A percentile compares a stretch with the other conserved stretches of the same genome.
Evolutionary conservation across 768 basidiomycete species (phyloP).

Genomic region (Lactarius tabidus): DNA sequence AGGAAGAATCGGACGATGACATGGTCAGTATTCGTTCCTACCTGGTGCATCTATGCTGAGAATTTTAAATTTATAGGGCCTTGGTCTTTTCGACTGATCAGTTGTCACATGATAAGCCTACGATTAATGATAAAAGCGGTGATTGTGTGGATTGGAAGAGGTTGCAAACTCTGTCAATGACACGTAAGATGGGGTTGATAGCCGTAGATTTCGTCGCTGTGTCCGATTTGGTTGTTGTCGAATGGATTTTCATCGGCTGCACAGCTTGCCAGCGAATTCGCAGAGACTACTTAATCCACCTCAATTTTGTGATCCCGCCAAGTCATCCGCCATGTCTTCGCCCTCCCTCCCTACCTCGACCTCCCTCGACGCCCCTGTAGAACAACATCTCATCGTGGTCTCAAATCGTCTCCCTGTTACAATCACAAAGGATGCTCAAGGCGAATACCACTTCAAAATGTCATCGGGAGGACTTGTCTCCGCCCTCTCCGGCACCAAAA

Average conservation of each 20-base stretch:
- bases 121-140: not conserved
- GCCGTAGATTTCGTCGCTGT: not conserved
- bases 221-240: conserved; percentile 17
- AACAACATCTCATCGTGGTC: conserved; percentile 86
- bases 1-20: conserved; percentile 84
- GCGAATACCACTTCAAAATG: conserved; percentile 99
- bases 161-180: not conserved
- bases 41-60: conserved; percentile 1
- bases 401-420: conserved; percentile 95
- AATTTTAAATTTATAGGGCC: conserved; percentile 60
- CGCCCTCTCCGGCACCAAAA: conserved; percentile 96
- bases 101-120: conserved; percentile 1
- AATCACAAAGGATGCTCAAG: conserved; percentile 86
- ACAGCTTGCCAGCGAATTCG: conserved; percentile 12
- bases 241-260: conserved; percentile 2
- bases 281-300: conserved; percentile 12
- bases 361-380: conserved; percentile 37
- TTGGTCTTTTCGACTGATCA: conserved; percentile 85
- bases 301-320: not conserved
- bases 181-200: not conserved
- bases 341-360: conserved; percentile 10
- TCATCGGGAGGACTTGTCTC: conserved; percentile 97
- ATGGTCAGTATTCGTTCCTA: conserved; percentile 53
- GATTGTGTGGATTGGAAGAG: not conserved
- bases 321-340: conserved; percentile 8